Evolutionary conservation across 495 filamentous ascomycete species (phyloP), one percentile per base, ranked within the genome.

Genomic region (Xylaria sp.): DNA sequence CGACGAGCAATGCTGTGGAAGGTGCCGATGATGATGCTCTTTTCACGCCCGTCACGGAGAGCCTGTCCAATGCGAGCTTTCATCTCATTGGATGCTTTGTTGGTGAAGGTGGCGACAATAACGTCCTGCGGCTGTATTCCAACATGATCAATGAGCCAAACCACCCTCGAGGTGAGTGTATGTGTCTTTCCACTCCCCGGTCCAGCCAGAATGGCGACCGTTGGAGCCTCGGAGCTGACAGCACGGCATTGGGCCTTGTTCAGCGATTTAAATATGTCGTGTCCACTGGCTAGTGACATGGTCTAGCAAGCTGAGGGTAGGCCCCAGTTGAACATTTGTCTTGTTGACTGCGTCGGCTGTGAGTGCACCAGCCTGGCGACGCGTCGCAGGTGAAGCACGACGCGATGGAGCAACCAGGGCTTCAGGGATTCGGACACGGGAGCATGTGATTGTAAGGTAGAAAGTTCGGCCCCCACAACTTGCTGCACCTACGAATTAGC

Each of bases 11-110:
- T 93, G 58, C 94, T 97, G 81, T 99, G 97, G 74, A 99, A 99
- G 12, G 97, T 99, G 17, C 97, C 97, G 15, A 99, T 84, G 50
- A 97, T 87, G 68, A 99, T 81, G 73, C 90, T 92, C 57, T 86
- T 90, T 80, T 95, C 93, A 35, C 92, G 80, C 2, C 89, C 91
- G 73, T 93, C 88, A 4, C 94, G 94, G 24, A 98, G 85, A 15
- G 96, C 84, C 70, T 88, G 90, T 0, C 90, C 89, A 43, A 99
- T 90, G 31, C 97, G 88, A 75, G 93, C 89, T 71, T 93, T 93
- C 97, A 99, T 99, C 81, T 99, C 97, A 21, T 92, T 90, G 21
- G 96, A 93, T 5, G 96, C 96, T 80, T 98, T 99, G 78, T 97
- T 93, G 3, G 97, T 99, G 78, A 99, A 99, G 0, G 97, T 99